Base-by-base conservation (phyloP, 129 eudicot genomes). In the Heracleum sosnowskyi region DNA sequence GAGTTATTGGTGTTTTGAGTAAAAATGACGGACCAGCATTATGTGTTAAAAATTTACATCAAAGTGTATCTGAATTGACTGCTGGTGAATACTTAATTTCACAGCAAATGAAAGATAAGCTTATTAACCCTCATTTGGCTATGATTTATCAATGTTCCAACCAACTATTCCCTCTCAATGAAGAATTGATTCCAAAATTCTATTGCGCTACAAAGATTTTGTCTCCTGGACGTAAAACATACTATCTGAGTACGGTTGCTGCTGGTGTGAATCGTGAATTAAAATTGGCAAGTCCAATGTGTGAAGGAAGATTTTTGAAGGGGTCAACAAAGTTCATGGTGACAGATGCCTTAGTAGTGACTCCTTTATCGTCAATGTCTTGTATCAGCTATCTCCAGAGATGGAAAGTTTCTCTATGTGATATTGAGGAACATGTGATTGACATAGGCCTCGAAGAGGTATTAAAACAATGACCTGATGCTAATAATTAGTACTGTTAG, bases 51-150 rank as follows among this genome's bases (percentile, higher is more conserved):
- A 89, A 86, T 34, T 35, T 89, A 79, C 80, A 84, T 46, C 69
- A 51, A 5, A 86, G 90, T 78, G 40, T 84, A 36, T 77, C 77
- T 13, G 45, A 63, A 45, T 79, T 89, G 45, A 77, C 64, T 39
- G 74, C 69, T 20, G 80, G 80, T 17, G 80, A 78, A 40, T 80
- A 82, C 82, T 71, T 86, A 26, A 85, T 78, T 69, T 85, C 85
- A 4, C 45, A 85, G 31, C 79, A 82, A 5, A 20, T 75, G 35
- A 85, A 79, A 85, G 60, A 64, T 18, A 79, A 51, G 86, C 42
- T 85, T 75, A 80, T 82, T 47, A 22, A 33, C 64, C 88, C 57
- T 0, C 57, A 77, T 77, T 73, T 86, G 29, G 76, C 86, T 29
- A 2, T 57, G 33, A 66, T 51, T 39, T 81, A 80, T 80, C 81